Evolutionary conservation across 345 rosid genomes (phyloP), one percentile per base, ranked within the genome.

Genomic region (Aethionema arabicum): DNA sequence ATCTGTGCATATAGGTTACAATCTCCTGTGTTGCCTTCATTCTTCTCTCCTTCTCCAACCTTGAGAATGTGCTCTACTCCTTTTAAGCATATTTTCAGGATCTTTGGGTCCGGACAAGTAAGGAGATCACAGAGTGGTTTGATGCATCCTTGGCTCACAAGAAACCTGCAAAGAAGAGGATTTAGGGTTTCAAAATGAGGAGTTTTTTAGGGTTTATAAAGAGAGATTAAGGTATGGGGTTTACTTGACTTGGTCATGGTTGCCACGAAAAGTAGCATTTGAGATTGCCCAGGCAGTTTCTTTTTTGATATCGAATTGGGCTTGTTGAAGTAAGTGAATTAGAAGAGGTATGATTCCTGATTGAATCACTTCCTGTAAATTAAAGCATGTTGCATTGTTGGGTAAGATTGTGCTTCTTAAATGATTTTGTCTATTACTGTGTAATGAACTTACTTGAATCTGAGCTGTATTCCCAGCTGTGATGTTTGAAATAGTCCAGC

Each of bases 401-500:
- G 8, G 30, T 11, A 16, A 15, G 11, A 1, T 40, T 9, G 44
- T 6, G n/a, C n/a, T n/a, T n/a, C n/a, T n/a, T n/a, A 6, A 40
- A 8, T 40, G 7, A 37, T 6, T 6, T 6, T 10, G 8, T 6
- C 3, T 37, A 37, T 37, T 10, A 4, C 7, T 37, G 7, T 21
- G 0, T 13, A 14, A 11, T 4, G 27, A 16, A 16, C 72, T 55
- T 52, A 79, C 89, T 82, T 80, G 88, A 59, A 84, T 84, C 72
- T 84, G 90, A 61, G 76, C 77, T 40, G 70, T 76, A 66, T 81
- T 84, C 29, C 89, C 89, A 52, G 89, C 89, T 30, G 89, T 84
- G 56, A 84, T 84, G 51, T 84, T 84, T 42, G 90, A 84, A 37
- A 84, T 84, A 33, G 89, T 84, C 89, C 89, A 81, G 54, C 89